Evolutionary conservation across 371 early-diverging fungal genomes (phyloP).

Genomic region (Rhizopus sp.): DNA sequence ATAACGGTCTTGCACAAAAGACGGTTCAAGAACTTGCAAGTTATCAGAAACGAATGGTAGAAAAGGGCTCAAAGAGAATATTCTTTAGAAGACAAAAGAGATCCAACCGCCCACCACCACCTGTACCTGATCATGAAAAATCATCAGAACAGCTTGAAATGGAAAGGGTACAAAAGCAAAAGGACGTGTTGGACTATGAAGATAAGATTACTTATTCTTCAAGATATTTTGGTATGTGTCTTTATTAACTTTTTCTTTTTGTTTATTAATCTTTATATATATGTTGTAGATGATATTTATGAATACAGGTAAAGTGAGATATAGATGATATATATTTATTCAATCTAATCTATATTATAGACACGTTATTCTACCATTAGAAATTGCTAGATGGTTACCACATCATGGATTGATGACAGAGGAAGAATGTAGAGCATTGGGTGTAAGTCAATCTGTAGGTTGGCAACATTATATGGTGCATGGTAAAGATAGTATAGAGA

Average conservation of each 20-base stretch:
- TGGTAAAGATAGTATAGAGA: constrained; percentile 36
- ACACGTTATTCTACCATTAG: constrained; percentile 76
- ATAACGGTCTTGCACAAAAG: constrained; percentile 9
- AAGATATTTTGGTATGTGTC: constrained; percentile 53
- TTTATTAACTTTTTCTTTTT: background rate
- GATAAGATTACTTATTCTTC: constrained; percentile 63
- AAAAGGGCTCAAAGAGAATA: background rate
- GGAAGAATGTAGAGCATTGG: constrained; percentile 77
- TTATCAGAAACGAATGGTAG: constrained; percentile 8
- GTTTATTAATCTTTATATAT: background rate
- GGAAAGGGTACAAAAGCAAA: constrained; percentile 18
- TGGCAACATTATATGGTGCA: constrained; percentile 90
- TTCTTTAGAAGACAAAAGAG: background rate
- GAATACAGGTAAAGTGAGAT: constrained; percentile 27
- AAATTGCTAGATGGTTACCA: constrained; percentile 64
- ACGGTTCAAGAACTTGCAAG: constrained; percentile 13
- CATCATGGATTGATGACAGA: constrained; percentile 57
- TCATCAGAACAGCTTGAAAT: constrained; percentile 9
- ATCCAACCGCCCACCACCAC: background rate
- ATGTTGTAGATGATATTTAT: constrained; percentile 25
- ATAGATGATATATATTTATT: background rate
- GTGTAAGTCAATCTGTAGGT: constrained; percentile 80
- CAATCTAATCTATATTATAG: constrained; percentile 23
- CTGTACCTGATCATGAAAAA: background rate
- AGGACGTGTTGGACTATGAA: constrained; percentile 52